These are phyloP conservation scores for Elsinoe batatas DNA, from an alignment of 2,329 filamentous ascomycete genomes.

Conservation along the genomic window DNA sequence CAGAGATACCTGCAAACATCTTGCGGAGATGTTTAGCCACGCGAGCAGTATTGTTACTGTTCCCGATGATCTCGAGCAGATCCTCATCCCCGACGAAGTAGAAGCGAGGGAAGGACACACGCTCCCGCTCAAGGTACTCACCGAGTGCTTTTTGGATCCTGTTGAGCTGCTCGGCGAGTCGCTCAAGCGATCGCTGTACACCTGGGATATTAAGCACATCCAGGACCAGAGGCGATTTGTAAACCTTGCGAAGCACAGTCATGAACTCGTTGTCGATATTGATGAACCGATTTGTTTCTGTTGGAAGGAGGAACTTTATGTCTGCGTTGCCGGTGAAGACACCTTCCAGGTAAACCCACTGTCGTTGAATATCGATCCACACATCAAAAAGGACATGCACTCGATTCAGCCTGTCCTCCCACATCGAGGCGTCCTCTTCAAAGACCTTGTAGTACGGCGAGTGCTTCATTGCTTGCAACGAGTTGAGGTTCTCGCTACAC, in stretches of 20 bases:
- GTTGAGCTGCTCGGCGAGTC: slow-evolving; percentile 90
- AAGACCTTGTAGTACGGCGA: slow-evolving; percentile 99
- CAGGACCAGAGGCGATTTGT: slow-evolving; percentile 88
- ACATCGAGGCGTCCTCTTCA: slow-evolving; percentile 88
- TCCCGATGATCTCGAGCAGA: slow-evolving; percentile 96
- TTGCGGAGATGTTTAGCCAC: slow-evolving; percentile 99
- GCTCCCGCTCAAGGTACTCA: slow-evolving; percentile 95
- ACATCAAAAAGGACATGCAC: slow-evolving; percentile 97
- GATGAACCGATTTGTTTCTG: slow-evolving; percentile 92
- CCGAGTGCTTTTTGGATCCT: slow-evolving; percentile 98
- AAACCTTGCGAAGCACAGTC: slow-evolving; percentile 98
- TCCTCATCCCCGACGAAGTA: slow-evolving; percentile 99
- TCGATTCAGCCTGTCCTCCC: slow-evolving; percentile 96
- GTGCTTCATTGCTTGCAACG: slow-evolving; percentile 95
- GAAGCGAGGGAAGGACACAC: slow-evolving; percentile 94
- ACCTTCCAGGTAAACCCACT: slow-evolving; percentile 98
- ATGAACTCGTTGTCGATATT: slow-evolving; percentile 99
- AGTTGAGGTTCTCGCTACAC: slow-evolving; percentile 96
- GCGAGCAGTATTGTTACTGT: slow-evolving; percentile 92
- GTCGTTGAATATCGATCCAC: slow-evolving; percentile 99
- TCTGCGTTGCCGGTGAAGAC: slow-evolving; percentile 98
- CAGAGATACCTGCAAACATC: slow-evolving; percentile 96
- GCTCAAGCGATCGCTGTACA: slow-evolving; percentile 90
- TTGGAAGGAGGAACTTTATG: slow-evolving; percentile 94
- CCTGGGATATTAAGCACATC: slow-evolving; percentile 94